A percentile compares a stretch with the other conserved stretches of the same genome.
phyloP scores from a whole-genome alignment of 441 rosid species.

The Populus trichocarpa region DNA sequence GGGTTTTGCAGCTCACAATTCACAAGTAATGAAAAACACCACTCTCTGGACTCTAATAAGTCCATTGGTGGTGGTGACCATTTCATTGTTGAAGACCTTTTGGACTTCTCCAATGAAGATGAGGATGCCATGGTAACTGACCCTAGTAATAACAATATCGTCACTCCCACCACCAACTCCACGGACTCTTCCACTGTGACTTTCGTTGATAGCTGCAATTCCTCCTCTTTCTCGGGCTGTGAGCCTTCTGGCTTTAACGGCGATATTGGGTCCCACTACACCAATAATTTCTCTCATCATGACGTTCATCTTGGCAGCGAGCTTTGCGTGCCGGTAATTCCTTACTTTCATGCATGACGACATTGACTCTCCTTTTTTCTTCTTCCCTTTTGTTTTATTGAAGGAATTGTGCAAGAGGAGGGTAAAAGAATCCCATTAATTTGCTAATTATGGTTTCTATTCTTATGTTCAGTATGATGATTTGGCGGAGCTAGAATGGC shows the following conservation, averaged over 20 bases:
- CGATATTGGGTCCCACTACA: conserved; percentile 31
- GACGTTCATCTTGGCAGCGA: conserved; percentile 57
- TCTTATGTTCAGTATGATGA: conserved; percentile 57
- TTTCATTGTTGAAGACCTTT: conserved; percentile 82
- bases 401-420: not conserved
- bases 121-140: conserved; percentile 31
- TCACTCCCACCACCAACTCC: conserved; percentile 29
- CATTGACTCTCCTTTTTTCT: not conserved
- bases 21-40: conserved; percentile 35
- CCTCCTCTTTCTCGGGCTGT: conserved; percentile 51
- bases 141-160: conserved; percentile 3
- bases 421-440: not conserved
- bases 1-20: conserved; percentile 37
- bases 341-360: not conserved
- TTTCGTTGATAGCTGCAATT: conserved; percentile 56
- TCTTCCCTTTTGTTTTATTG: not conserved
- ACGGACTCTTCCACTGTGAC: conserved; percentile 64
- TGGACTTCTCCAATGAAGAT: conserved; percentile 82
- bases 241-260: conserved; percentile 30
- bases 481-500: conserved; percentile 92
- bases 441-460: conserved; percentile 1
- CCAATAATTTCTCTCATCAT: conserved; percentile 15
- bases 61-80: conserved; percentile 43
- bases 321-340: conserved; percentile 78
- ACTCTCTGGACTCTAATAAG: conserved; percentile 28